These are phyloP conservation scores for Talaromyces nanjingensis DNA, from an alignment of 495 filamentous ascomycete species.

Conservation along the genomic window DNA sequence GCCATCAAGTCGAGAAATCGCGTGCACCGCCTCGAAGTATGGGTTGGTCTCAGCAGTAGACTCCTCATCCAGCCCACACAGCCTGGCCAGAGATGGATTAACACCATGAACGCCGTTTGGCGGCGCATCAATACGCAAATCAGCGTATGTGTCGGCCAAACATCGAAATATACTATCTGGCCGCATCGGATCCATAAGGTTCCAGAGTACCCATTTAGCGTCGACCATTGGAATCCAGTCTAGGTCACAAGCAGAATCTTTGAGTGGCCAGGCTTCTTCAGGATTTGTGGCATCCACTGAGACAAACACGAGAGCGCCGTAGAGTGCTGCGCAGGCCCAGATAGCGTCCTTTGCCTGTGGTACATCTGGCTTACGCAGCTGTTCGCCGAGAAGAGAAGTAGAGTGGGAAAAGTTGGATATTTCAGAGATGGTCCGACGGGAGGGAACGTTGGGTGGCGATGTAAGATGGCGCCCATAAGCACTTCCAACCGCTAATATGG, in stretches of 20 bases:
- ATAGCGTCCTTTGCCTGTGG: conserved; percentile 31
- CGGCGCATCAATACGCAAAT: conserved; percentile 10
- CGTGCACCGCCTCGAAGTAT: conserved; percentile 24
- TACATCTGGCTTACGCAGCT: conserved; percentile 20
- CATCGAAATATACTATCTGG: conserved; percentile 28
- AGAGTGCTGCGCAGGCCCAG: conserved; percentile 32
- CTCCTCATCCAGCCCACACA: not conserved
- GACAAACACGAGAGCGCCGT: conserved; percentile 27
- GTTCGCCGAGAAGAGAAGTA: conserved; percentile 22
- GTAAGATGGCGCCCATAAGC: conserved; percentile 27
- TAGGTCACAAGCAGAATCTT: conserved; percentile 19
- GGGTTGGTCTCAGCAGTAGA: conserved; percentile 17
- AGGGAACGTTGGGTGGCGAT: not conserved
- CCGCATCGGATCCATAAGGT: conserved; percentile 26
- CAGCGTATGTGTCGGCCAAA: conserved; percentile 17
- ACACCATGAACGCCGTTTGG: not conserved
- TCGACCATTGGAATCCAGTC: conserved; percentile 27
- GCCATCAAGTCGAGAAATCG: not conserved
- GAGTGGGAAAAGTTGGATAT: conserved; percentile 27
- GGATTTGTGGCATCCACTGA: conserved; percentile 24
- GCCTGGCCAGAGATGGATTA: not conserved
- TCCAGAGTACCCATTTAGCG: conserved; percentile 29
- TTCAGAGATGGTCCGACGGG: conserved; percentile 18
- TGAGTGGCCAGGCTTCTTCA: conserved; percentile 36
- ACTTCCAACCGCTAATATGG: conserved; percentile 26